Percentiles rank a stretch among this genome's conserved stretches.
phyloP scores from a whole-genome alignment of 768 basidiomycete species.

The Amanita brunnescens region DNA sequence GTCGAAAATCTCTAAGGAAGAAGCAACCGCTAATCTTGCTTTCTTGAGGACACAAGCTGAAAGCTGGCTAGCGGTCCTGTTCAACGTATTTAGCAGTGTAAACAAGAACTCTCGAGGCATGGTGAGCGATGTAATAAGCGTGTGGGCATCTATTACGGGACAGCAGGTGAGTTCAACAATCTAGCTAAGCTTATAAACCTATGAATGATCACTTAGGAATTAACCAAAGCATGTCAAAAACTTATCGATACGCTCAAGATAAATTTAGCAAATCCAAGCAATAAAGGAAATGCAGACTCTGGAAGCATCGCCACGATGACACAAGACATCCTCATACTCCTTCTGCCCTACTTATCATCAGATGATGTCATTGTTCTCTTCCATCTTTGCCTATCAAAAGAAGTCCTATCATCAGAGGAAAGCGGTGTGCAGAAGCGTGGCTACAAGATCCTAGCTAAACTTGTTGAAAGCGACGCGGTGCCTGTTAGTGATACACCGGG shows the following conservation, averaged over 20 bases:
- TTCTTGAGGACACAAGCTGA: constrained; percentile 74
- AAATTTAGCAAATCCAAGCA: constrained; percentile 40
- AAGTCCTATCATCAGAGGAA: constrained; percentile 69
- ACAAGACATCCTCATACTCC: constrained; percentile 78
- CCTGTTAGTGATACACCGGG: constrained; percentile 38
- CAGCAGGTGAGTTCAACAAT: constrained; percentile 39
- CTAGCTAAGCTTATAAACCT: constrained; percentile 1
- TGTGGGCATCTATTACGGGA: constrained; percentile 79
- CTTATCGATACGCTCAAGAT: constrained; percentile 63
- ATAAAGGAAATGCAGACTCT: constrained; percentile 24
- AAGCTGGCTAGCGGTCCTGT: constrained; percentile 91
- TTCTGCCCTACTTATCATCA: constrained; percentile 65
- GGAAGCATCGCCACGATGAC: constrained; percentile 53
- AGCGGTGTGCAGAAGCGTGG: constrained; percentile 92
- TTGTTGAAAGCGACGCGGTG: constrained; percentile 59
- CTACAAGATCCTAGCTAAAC: constrained; percentile 77
- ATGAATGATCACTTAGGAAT: constrained; percentile 36
- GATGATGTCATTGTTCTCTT: constrained; percentile 58
- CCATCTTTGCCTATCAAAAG: constrained; percentile 53
- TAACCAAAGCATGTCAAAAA: constrained; percentile 74
- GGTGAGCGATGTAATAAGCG: constrained; percentile 81
- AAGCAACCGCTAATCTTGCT: constrained; percentile 57
- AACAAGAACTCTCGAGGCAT: constrained; percentile 64
- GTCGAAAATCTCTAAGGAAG: constrained; percentile 29
- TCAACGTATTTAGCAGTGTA: constrained; percentile 91